These are phyloP conservation scores for Trebouxia sp. DNA, from an alignment of 139 green algal species.

Conservation along the genomic window DNA sequence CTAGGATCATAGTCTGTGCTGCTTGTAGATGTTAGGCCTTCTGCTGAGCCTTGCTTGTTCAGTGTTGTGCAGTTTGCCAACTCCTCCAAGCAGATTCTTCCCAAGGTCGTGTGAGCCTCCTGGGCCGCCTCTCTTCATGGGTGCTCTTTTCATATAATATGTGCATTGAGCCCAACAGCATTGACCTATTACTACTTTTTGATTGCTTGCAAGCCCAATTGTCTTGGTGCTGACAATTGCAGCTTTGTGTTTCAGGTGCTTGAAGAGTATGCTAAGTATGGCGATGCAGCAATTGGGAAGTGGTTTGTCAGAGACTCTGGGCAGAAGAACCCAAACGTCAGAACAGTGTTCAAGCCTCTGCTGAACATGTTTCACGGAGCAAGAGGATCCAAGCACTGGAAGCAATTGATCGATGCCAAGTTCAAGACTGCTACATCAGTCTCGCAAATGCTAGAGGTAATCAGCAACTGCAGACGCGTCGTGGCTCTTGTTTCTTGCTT, in stretches of 20 bases:
- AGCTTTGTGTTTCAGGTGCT: constrained; percentile 66
- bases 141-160: no score
- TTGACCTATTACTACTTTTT: no score
- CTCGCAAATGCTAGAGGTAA: constrained; percentile 35
- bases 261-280: constrained; percentile 71
- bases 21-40: no score
- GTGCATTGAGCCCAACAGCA: no score
- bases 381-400: constrained; percentile 59
- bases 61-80: no score
- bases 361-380: constrained; percentile 86
- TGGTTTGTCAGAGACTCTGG: constrained; percentile 57
- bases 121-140: no score
- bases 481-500: not conserved
- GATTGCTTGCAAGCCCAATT: no score
- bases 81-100: no score
- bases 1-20: no score
- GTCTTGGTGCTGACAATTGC: no score
- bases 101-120: no score
- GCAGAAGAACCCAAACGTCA: constrained; percentile 57
- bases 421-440: constrained; percentile 40
- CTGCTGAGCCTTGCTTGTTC: no score
- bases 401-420: constrained; percentile 41
- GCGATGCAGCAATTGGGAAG: constrained; percentile 67
- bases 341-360: constrained; percentile 75
- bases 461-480: not conserved